Conservation (phyloP, 352 stramenopile species). For the Globisporangium emineosum region DNA sequence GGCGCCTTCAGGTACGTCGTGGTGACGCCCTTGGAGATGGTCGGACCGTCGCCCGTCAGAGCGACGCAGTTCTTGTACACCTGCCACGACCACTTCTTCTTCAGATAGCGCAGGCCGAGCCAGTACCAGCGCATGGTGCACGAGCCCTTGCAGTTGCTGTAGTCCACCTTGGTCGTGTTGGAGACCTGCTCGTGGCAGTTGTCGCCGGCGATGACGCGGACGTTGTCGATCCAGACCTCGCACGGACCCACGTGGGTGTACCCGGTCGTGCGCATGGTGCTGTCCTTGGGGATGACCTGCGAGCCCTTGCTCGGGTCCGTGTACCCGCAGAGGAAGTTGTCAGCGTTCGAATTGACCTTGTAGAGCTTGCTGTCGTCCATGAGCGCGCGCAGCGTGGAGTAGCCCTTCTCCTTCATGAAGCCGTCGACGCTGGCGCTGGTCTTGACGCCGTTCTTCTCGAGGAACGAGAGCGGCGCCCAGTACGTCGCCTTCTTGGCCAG, state of each 20-base stretch:
- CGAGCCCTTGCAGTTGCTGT: conserved; percentile 36
- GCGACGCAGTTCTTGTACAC: conserved; percentile 58
- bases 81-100: conserved; percentile 55
- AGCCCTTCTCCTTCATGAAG: conserved; percentile 18
- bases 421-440: conserved; percentile 16
- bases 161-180: conserved; percentile 36
- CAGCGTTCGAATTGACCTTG: conserved; percentile 17
- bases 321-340: conserved; percentile 20
- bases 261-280: conserved; percentile 39
- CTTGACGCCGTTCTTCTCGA: conserved; percentile 29
- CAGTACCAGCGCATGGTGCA: conserved; percentile 56
- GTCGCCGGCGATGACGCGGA: conserved; percentile 30
- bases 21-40: conserved; percentile 16
- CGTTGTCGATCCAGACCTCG: conserved; percentile 56
- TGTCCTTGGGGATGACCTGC: conserved; percentile 18
- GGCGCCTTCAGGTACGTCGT: conserved; percentile 13
- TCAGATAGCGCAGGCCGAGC: conserved; percentile 49
- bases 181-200: conserved; percentile 38
- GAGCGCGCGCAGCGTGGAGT: conserved; percentile 20
- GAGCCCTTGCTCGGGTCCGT: conserved; percentile 15
- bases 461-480: conserved; percentile 25
- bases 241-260: conserved; percentile 61
- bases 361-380: conserved; percentile 22
- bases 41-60: conserved; percentile 14
- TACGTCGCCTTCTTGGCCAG: conserved; percentile 19